These are phyloP conservation scores for Sporisorium exsertum DNA, from an alignment of 1,284 basidiomycete species.

Conservation along the genomic window DNA sequence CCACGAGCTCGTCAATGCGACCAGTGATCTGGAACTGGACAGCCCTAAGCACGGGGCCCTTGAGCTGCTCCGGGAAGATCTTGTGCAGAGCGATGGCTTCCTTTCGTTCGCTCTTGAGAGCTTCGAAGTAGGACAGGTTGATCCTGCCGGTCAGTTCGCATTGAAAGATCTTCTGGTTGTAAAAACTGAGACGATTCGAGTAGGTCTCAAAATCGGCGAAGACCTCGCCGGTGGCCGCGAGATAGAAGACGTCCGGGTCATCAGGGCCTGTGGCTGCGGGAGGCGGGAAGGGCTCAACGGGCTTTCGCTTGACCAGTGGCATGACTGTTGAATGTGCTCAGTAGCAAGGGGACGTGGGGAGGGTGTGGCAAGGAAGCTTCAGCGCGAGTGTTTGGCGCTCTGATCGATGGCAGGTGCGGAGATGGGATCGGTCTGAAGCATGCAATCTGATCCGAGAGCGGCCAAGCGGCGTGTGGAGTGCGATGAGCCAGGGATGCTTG, in stretches of 20 bases:
- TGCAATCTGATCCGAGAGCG: background rate
- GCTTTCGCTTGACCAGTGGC: slow-evolving; percentile 66
- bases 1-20: slow-evolving; percentile 91
- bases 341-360: background rate
- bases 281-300: slow-evolving; percentile 58
- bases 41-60: slow-evolving; percentile 86
- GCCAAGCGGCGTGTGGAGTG: background rate
- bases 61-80: slow-evolving; percentile 90
- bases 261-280: slow-evolving; percentile 51
- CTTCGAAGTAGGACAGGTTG: slow-evolving; percentile 91
- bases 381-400: background rate
- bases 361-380: background rate
- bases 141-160: slow-evolving; percentile 95
- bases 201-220: slow-evolving; percentile 74
- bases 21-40: slow-evolving; percentile 94
- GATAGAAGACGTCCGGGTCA: slow-evolving; percentile 66
- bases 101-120: slow-evolving; percentile 87
- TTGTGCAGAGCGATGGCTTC: slow-evolving; percentile 88
- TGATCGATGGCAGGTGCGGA: background rate
- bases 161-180: slow-evolving; percentile 90
- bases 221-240: slow-evolving; percentile 65
- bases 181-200: slow-evolving; percentile 90
- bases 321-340: slow-evolving; percentile 27
- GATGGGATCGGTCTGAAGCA: background rate
- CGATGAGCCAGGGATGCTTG: background rate